These are phyloP conservation scores for Agrocybe chaxingu DNA, from an alignment of 768 basidiomycete genomes.

Conservation along the genomic window DNA sequence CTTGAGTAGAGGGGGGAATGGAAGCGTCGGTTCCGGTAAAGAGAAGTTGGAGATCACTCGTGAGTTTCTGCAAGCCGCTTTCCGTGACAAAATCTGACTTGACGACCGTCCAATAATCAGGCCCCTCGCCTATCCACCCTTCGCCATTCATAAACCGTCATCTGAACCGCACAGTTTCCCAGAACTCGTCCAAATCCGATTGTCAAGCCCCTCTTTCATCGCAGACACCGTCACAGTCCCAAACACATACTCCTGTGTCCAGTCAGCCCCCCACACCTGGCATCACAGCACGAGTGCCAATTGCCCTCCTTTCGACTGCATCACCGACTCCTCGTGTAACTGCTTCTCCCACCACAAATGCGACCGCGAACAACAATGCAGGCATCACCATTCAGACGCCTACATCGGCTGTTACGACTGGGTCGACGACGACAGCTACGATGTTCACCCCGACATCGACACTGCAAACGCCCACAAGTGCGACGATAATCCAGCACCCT, in stretches of 20 bases:
- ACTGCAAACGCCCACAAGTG: slow-evolving; percentile 12
- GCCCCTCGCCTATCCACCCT: slow-evolving; percentile 45
- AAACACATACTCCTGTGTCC: slow-evolving; percentile 5
- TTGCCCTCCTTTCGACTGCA: slow-evolving; percentile 1
- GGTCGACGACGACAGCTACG: slow-evolving; percentile 15
- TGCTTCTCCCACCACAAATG: slow-evolving; percentile 3
- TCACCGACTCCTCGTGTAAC: not conserved
- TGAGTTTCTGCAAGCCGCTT: slow-evolving; percentile 26
- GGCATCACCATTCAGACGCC: slow-evolving; percentile 12
- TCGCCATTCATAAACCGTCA: slow-evolving; percentile 61
- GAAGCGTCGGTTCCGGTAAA: too few species aligned
- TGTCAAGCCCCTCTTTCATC: slow-evolving; percentile 8
- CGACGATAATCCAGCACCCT: slow-evolving; percentile 15
- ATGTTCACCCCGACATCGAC: slow-evolving; percentile 23
- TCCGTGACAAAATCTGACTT: not conserved
- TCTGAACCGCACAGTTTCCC: slow-evolving; percentile 62
- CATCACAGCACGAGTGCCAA: not conserved
- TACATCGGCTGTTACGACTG: slow-evolving; percentile 15
- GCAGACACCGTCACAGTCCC: slow-evolving; percentile 4
- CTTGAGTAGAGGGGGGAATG: slow-evolving; percentile 14
- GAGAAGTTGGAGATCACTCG: slow-evolving; percentile 36
- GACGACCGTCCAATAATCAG: slow-evolving; percentile 20
- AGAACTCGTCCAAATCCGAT: slow-evolving; percentile 61
- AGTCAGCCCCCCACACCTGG: slow-evolving; percentile 1
- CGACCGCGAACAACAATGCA: not conserved